These are phyloP conservation scores for Entophlyctis luteolus DNA, from an alignment of 192 early-diverging fungal species.

Conservation along the genomic window DNA sequence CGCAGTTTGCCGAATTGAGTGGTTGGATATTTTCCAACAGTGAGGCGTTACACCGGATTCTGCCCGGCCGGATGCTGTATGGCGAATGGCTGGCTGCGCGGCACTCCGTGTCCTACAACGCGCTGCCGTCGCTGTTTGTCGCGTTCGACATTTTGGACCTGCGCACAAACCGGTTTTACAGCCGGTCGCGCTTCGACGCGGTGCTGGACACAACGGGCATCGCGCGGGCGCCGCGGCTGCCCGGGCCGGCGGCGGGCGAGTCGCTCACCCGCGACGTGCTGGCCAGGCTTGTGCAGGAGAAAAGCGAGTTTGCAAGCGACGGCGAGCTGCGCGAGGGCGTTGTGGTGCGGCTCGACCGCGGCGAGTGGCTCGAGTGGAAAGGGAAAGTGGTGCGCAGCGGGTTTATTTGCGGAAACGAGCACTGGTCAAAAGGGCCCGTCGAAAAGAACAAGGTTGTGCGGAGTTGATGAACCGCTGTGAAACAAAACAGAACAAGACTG, in stretches of 20 bases:
- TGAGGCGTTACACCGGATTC: slow-evolving; percentile 24
- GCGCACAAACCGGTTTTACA: slow-evolving; percentile 16
- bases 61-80: slow-evolving; percentile 34
- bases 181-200: slow-evolving; percentile 7
- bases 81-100: slow-evolving; percentile 47
- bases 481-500: no score
- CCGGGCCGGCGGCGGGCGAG: neutral
- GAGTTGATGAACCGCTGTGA: no score
- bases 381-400: slow-evolving; percentile 42
- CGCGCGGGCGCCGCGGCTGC: neutral
- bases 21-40: slow-evolving; percentile 29
- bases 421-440: slow-evolving; percentile 40
- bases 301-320: slow-evolving; percentile 16
- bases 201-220: slow-evolving; percentile 16
- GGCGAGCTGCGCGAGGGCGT: slow-evolving; percentile 27
- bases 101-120: slow-evolving; percentile 37
- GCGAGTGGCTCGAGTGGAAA: slow-evolving; percentile 29
- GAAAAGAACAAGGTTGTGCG: slow-evolving; percentile 8
- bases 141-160: slow-evolving; percentile 43
- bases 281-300: neutral
- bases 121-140: slow-evolving; percentile 34
- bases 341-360: slow-evolving; percentile 33
- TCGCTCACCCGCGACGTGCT: neutral
- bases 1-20: slow-evolving; percentile 33
- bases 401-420: slow-evolving; percentile 48